A percentile compares a stretch with the other conserved stretches of the same genome.
Evolutionary conservation across 495 filamentous ascomycete species (phyloP).

Genomic region (Mytilinidion resinicola): DNA sequence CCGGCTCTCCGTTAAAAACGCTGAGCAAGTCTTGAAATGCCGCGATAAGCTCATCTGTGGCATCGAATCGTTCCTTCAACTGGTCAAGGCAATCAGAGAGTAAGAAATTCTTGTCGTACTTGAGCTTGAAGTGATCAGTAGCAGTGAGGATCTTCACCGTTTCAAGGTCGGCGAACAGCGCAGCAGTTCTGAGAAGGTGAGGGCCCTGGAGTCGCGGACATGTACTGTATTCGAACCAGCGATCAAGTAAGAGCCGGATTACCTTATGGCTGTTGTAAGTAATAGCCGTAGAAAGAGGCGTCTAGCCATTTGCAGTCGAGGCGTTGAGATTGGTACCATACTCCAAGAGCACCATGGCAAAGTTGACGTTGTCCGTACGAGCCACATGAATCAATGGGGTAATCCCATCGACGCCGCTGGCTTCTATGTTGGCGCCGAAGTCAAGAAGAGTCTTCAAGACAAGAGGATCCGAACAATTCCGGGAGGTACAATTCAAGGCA

Average conservation of each 20-base stretch:
- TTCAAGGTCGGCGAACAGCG: constrained; percentile 30
- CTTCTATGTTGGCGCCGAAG: constrained; percentile 30
- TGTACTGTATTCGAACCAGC: constrained; percentile 34
- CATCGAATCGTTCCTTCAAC: too few species aligned
- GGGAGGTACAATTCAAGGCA: too few species aligned
- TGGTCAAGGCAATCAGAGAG: too few species aligned
- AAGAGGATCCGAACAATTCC: too few species aligned
- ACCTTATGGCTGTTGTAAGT: constrained; percentile 32
- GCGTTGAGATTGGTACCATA: constrained; percentile 41
- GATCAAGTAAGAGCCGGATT: constrained; percentile 25
- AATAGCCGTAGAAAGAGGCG: constrained; percentile 25
- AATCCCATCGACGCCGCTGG: constrained; percentile 25
- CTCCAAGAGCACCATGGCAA: constrained; percentile 40
- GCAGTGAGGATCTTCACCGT: constrained; percentile 25
- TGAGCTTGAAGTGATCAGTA: constrained; percentile 33
- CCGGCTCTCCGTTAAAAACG: too few species aligned
- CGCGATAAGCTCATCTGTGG: too few species aligned
- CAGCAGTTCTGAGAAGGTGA: constrained; percentile 27
- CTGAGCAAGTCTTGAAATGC: too few species aligned
- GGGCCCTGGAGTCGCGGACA: too few species aligned
- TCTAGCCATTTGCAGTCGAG: constrained; percentile 9
- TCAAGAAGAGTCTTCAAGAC: constrained; percentile 34
- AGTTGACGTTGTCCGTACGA: constrained; percentile 30
- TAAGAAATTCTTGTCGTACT: too few species aligned
- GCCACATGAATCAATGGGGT: constrained; percentile 41